Evolutionary conservation across 2,329 filamentous ascomycete species (phyloP).

Genomic region (Penicillium sclerotigenum): DNA sequence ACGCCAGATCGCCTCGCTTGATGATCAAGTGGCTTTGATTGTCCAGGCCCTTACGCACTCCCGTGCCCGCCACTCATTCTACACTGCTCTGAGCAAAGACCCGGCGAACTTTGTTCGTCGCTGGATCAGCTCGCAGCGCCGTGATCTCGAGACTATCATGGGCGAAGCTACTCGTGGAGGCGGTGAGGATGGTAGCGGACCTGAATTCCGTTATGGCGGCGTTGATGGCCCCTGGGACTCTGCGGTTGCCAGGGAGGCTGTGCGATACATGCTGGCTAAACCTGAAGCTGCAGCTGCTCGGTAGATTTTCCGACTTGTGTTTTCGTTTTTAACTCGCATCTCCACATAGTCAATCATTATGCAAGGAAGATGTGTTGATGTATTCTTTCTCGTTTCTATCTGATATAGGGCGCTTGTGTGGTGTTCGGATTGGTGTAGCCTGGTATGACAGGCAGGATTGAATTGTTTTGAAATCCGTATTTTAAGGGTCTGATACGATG

Average conservation of each 20-base stretch:
- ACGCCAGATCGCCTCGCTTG: slow-evolving; percentile 70
- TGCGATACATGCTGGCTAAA: slow-evolving; percentile 59
- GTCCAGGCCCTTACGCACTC: slow-evolving; percentile 79
- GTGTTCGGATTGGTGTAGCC: slow-evolving; percentile 22
- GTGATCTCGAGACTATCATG: slow-evolving; percentile 82
- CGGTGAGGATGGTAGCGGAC: slow-evolving; percentile 52
- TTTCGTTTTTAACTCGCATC: neutral
- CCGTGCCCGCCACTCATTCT: slow-evolving; percentile 88
- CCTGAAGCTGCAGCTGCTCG: slow-evolving; percentile 36
- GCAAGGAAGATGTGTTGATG: slow-evolving; percentile 2
- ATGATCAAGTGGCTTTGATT: slow-evolving; percentile 80
- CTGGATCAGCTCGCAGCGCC: slow-evolving; percentile 88
- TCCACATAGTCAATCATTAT: neutral
- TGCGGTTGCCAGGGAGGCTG: slow-evolving; percentile 59
- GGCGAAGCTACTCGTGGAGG: slow-evolving; percentile 68
- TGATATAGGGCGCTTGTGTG: slow-evolving; percentile 26
- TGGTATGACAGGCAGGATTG: slow-evolving; percentile 18
- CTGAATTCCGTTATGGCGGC: slow-evolving; percentile 50
- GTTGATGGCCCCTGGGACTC: slow-evolving; percentile 62
- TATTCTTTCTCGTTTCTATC: slow-evolving; percentile 8
- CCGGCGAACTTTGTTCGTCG: slow-evolving; percentile 79
- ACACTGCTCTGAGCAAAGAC: slow-evolving; percentile 72
- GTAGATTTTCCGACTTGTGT: slow-evolving; percentile 11
- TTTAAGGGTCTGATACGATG: slow-evolving; percentile 1
- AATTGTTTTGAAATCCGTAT: slow-evolving; percentile 13